Conservation (phyloP, 148 eudicot species). For the Agrostemma githago region DNA sequence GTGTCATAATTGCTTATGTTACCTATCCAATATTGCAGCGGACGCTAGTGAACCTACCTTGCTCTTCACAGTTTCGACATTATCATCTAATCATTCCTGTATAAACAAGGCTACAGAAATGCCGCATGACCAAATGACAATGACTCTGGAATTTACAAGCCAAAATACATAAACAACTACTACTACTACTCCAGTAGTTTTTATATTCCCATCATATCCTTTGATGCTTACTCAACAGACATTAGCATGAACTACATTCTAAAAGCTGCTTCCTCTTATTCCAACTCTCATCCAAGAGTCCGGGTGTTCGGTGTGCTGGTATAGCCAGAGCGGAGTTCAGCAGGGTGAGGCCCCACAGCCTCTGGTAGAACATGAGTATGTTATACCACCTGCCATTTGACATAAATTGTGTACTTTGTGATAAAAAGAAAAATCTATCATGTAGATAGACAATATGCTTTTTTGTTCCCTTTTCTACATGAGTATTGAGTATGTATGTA, state of each 20-base stretch:
- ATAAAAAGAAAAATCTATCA: constrained; percentile 4
- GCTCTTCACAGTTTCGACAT: not conserved
- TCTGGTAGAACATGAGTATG: constrained; percentile 7
- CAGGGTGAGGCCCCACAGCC: not conserved
- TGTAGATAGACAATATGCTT: constrained; percentile 6
- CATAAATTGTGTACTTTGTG: constrained; percentile 8
- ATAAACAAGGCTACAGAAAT: not conserved
- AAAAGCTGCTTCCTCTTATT: not conserved
- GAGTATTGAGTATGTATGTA: not conserved
- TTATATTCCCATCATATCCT: not conserved
- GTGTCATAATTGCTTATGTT: not conserved
- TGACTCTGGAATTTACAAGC: not conserved
- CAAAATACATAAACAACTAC: not conserved
- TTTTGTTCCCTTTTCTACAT: not conserved
- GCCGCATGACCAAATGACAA: not conserved
- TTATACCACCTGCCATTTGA: constrained; percentile 3
- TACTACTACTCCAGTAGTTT: no score
- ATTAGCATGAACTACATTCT: not conserved
- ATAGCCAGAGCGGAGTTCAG: not conserved
- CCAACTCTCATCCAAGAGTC: not conserved
- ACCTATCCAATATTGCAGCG: not conserved
- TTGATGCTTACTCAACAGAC: not conserved
- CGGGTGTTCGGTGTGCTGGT: not conserved
- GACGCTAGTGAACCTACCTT: not conserved
- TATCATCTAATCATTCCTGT: not conserved